A percentile compares a stretch with the other conserved stretches of the same genome.
These are phyloP conservation scores for Rhodotorula paludigena DNA, from an alignment of 768 basidiomycete genomes.

Conservation along the genomic window DNA sequence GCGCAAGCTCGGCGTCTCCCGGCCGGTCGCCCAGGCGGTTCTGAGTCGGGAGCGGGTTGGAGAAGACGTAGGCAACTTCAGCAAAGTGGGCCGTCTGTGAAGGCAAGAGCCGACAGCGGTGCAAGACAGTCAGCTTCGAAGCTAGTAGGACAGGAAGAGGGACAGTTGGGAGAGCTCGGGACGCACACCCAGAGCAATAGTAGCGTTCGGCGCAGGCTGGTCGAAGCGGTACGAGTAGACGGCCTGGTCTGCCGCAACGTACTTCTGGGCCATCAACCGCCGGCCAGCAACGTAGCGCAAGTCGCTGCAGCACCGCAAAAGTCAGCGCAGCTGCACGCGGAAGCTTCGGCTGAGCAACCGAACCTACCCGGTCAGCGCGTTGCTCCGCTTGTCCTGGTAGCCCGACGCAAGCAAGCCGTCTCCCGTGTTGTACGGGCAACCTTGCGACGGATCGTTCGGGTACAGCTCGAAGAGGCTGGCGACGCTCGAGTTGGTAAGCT, in stretches of 20 bases:
- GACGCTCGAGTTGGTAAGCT: constrained; percentile 16
- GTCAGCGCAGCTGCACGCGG: not conserved
- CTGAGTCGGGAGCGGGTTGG: constrained; percentile 4
- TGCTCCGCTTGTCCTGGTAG: constrained; percentile 36
- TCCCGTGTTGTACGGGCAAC: constrained; percentile 40
- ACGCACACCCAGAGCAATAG: constrained; percentile 22
- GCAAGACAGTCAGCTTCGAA: not conserved
- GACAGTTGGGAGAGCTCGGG: too few species aligned
- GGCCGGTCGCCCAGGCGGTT: constrained; percentile 32
- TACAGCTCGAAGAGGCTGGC: constrained; percentile 23
- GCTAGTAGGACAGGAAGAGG: too few species aligned
- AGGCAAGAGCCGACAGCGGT: not conserved
- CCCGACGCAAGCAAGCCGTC: constrained; percentile 34
- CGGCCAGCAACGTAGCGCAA: constrained; percentile 7
- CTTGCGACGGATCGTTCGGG: constrained; percentile 27
- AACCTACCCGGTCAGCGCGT: not conserved
- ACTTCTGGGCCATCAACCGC: constrained; percentile 10
- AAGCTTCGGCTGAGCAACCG: too few species aligned
- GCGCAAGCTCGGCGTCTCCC: constrained; percentile 25
- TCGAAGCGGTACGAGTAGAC: constrained; percentile 36
- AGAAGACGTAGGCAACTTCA: constrained; percentile 29
- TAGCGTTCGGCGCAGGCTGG: constrained; percentile 19
- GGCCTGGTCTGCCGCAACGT: not conserved
- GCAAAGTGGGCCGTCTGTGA: not conserved
- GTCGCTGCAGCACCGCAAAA: not conserved